Conservation (phyloP, 73 alveolate species). For the Symbiodinium pilosum region DNA sequence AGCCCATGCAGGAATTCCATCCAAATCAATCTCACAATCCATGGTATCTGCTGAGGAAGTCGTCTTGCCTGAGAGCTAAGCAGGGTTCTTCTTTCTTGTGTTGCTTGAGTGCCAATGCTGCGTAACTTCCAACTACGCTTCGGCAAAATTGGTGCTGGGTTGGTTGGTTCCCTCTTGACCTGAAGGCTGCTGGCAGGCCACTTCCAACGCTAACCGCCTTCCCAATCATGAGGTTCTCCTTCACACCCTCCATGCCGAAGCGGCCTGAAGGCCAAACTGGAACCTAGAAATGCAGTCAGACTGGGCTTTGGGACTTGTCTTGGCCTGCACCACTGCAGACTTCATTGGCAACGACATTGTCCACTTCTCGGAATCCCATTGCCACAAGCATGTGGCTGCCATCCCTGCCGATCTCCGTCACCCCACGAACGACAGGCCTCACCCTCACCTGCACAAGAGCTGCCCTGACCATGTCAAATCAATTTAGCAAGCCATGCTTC, state of each 20-base stretch:
- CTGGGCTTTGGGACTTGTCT: background rate
- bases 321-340: constrained; percentile 29
- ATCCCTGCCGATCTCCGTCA: constrained; percentile 56
- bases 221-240: constrained; percentile 79
- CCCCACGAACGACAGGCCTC: constrained; percentile 37
- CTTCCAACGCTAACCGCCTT: constrained; percentile 70
- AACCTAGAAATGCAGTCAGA: background rate
- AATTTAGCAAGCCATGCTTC: too few species aligned
- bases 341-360: constrained; percentile 48
- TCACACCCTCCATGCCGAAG: constrained; percentile 35
- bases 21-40: background rate
- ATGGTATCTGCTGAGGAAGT: background rate
- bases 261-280: constrained; percentile 6
- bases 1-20: background rate
- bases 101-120: too few species aligned
- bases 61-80: background rate
- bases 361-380: constrained; percentile 75
- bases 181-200: background rate
- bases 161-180: background rate
- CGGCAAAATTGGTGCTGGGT: too few species aligned
- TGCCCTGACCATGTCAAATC: too few species aligned
- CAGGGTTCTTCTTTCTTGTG: too few species aligned
- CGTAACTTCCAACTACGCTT: too few species aligned
- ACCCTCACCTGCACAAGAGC: constrained; percentile 64
- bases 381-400: constrained; percentile 47